Percentiles rank a stretch among this genome's conserved stretches.
Evolutionary conservation across 164 flowering plant species (phyloP).

Genomic region (Magnolia changhungtana): DNA sequence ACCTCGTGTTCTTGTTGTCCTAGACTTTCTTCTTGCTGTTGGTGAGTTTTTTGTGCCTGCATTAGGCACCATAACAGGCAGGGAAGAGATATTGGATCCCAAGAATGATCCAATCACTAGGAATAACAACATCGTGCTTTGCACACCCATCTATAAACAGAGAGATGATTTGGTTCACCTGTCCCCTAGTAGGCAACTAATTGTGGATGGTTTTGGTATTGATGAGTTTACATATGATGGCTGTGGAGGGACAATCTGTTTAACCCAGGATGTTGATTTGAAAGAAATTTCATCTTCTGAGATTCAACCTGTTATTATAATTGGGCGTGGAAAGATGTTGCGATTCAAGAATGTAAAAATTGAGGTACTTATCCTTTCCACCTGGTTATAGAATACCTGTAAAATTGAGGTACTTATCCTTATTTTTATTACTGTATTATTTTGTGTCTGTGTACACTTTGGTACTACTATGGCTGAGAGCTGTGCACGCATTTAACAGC

Average conservation of each 20-base stretch:
- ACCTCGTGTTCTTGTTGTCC: constrained; percentile 91
- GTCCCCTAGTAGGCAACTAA: constrained; percentile 67
- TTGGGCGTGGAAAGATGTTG: constrained; percentile 89
- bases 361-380: constrained; percentile 50
- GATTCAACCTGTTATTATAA: constrained; percentile 56
- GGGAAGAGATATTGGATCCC: constrained; percentile 86
- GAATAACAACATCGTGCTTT: constrained; percentile 58
- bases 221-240: constrained; percentile 92
- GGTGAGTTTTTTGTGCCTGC: constrained; percentile 94
- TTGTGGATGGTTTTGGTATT: constrained; percentile 67
- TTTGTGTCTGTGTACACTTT: too few species aligned
- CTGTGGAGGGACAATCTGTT: constrained; percentile 72
- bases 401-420: too few species aligned
- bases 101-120: constrained; percentile 77
- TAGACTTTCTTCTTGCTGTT: constrained; percentile 91
- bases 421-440: too few species aligned
- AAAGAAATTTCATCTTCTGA: constrained; percentile 40
- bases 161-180: constrained; percentile 69
- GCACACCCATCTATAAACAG: constrained; percentile 58
- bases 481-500: too few species aligned
- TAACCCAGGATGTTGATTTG: constrained; percentile 45
- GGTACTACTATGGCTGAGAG: too few species aligned
- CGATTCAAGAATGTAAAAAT: constrained; percentile 88
- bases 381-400: neutral
- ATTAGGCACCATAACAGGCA: constrained; percentile 81